phyloP scores from a whole-genome alignment of 257 asterid species.

The Solanum neorickii region DNA sequence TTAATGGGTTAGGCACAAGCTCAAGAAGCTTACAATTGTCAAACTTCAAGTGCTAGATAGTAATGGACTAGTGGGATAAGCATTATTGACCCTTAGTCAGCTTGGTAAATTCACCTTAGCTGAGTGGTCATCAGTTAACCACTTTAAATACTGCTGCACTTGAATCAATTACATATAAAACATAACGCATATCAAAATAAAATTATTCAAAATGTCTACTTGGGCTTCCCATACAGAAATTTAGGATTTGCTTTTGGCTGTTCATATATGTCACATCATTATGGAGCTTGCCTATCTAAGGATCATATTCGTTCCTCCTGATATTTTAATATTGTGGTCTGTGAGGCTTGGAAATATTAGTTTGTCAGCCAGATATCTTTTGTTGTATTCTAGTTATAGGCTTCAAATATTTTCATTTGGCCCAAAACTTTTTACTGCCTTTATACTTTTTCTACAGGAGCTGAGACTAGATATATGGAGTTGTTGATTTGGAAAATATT shows the following conservation, averaged over 20 bases:
- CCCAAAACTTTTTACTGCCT: not conserved
- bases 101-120: not conserved
- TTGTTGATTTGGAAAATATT: conserved; percentile 49
- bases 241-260: not conserved
- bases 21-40: not conserved
- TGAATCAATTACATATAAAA: not conserved
- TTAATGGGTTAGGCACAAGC: not conserved
- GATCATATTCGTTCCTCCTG: not conserved
- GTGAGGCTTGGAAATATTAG: not conserved
- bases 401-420: not conserved
- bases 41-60: not conserved
- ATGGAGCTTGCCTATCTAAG: not conserved
- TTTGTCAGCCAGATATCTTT: not conserved
- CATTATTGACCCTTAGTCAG: not conserved
- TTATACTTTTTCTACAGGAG: conserved; percentile 27
- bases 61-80: not conserved
- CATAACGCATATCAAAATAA: not conserved
- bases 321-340: not conserved
- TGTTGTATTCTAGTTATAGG: not conserved
- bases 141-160: not conserved
- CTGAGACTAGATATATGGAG: conserved; percentile 23
- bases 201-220: not conserved
- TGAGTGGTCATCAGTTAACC: not conserved
- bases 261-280: not conserved
- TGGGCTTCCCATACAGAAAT: not conserved